A percentile compares a stretch with the other conserved stretches of the same genome.
These are phyloP conservation scores for Chrysoporthe cubensis DNA, from an alignment of 2,329 filamentous ascomycete genomes.

Conservation along the genomic window DNA sequence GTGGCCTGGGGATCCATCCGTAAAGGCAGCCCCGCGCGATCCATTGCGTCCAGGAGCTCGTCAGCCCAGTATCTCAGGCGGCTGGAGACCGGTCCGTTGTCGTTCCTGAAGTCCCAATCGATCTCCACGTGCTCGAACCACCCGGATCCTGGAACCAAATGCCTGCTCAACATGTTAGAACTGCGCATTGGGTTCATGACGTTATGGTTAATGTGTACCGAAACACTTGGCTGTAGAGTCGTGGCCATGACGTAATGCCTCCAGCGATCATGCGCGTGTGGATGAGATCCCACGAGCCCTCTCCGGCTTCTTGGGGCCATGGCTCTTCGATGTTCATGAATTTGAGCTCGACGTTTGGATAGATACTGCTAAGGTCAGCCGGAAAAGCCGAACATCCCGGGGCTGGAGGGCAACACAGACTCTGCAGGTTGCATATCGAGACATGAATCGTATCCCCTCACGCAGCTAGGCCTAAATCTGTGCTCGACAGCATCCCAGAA, in stretches of 20 bases:
- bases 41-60: slow-evolving; percentile 69
- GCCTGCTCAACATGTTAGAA: slow-evolving; percentile 51
- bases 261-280: slow-evolving; percentile 81
- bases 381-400: not conserved
- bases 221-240: slow-evolving; percentile 72
- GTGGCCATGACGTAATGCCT: slow-evolving; percentile 75
- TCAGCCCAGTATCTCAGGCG: slow-evolving; percentile 69
- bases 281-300: slow-evolving; percentile 75
- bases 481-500: slow-evolving; percentile 2
- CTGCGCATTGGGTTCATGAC: slow-evolving; percentile 1
- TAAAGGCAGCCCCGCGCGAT: slow-evolving; percentile 66
- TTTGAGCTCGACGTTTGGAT: slow-evolving; percentile 68
- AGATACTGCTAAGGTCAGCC: slow-evolving; percentile 59
- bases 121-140: slow-evolving; percentile 88
- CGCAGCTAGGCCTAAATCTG: not conserved
- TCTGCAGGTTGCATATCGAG: slow-evolving; percentile 23
- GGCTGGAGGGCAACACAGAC: not conserved
- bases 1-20: slow-evolving; percentile 59
- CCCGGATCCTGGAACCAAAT: slow-evolving; percentile 76
- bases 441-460: slow-evolving; percentile 22
- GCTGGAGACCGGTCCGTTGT: slow-evolving; percentile 63
- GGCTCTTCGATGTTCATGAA: slow-evolving; percentile 78
- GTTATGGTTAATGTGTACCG: slow-evolving; percentile 50
- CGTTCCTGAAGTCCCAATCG: slow-evolving; percentile 76
- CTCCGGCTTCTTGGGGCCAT: slow-evolving; percentile 57